These are phyloP conservation scores for Backusella morwellensis DNA, from an alignment of 192 early-diverging fungal species.

Conservation along the genomic window DNA sequence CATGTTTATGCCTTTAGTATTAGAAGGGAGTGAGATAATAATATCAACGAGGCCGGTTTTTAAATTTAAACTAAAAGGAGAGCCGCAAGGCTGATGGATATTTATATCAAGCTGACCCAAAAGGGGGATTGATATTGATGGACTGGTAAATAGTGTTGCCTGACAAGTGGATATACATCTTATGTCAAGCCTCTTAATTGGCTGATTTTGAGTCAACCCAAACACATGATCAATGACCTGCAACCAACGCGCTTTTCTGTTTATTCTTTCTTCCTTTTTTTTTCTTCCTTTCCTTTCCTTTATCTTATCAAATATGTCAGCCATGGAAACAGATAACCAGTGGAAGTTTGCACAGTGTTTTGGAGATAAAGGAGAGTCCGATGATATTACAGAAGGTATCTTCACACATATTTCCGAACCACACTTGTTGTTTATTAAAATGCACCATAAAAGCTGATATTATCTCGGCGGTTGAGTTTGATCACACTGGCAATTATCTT, in stretches of 20 bases:
- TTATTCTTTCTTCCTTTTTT: background rate
- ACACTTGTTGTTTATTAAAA: background rate
- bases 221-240: background rate
- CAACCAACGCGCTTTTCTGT: background rate
- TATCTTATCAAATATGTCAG: background rate
- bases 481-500: constrained; percentile 84
- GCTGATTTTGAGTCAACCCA: background rate
- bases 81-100: background rate
- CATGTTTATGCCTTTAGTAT: background rate
- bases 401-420: constrained; percentile 2
- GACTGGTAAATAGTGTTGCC: too few relatives aligned
- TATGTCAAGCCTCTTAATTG: too few relatives aligned
- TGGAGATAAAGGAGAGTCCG: constrained; percentile 92
- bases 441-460: constrained; percentile 74
- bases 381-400: constrained; percentile 92
- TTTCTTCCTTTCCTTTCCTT: background rate
- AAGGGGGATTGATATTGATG: background rate
- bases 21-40: background rate
- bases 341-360: constrained; percentile 95
- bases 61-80: background rate
- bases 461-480: constrained; percentile 94
- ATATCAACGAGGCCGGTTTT: background rate
- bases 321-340: constrained; percentile 31
- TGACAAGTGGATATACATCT: too few relatives aligned
- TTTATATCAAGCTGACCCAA: background rate